Base-by-base conservation (phyloP, 2,329 filamentous ascomycete genomes). In the Tolypocladium cylindrosporum region DNA sequence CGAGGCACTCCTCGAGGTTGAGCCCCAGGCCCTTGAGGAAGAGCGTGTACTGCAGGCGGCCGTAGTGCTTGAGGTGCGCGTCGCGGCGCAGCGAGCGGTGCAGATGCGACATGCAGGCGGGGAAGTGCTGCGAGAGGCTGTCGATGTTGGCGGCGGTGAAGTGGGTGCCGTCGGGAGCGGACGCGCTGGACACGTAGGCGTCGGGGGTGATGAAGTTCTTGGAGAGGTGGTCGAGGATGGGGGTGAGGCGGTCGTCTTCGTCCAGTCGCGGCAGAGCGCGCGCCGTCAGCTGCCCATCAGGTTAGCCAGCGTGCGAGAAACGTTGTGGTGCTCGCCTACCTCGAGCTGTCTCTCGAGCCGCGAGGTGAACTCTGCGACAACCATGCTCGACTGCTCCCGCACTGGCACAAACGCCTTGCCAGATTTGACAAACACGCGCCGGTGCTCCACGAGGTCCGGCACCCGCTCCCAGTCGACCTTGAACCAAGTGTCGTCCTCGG, bases 21-120 rank as follows among this genome's bases (percentile, higher is more conserved):
- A 99, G 78, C 0, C 94, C 94, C 59, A 97, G 91, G 48, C 94
- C 94, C 74, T 99, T 99, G 59, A 99, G 81, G 81, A 99, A 99
- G 4, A 99, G 83, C 0, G 90, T 90, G 77, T 97, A 99, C 74
- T 99, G 94, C 11, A 97, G 79, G 62, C 94, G 89, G 16, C 91
- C 92, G 67, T 81, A 96, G 73, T 99, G 92, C 74, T 97, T 97
- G 62, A 99, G 79, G 69, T 99, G 92, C 14, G 86, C 87, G 68
- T 96, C 93, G 60, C 91, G 89, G 57, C 91, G 88, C 39, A 99
- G 79, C 3, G 88, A 89, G 57, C 84, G 86, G 72, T 99, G 94
- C 31, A 99, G 79, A 69, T 94, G 88, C 60, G 89, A 88, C 93
- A 97, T 97, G 77, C 94, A 97, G 9, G 95, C 83, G 0, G 91